phyloP scores from a whole-genome alignment of 768 basidiomycete genomes.

The Leccinum obscurum region DNA sequence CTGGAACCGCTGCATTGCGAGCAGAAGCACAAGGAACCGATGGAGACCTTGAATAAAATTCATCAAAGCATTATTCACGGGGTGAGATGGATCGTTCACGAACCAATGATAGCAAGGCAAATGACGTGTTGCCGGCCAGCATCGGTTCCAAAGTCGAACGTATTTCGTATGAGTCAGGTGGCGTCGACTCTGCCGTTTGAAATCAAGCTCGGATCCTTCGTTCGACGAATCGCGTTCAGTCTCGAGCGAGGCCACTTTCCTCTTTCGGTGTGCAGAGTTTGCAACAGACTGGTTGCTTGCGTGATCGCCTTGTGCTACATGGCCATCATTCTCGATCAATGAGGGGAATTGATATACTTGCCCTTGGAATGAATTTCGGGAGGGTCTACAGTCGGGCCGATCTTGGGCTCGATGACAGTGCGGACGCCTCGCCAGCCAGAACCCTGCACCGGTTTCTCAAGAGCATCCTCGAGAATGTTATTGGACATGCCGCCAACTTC shows the following conservation, averaged over 20 bases:
- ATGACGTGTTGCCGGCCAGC: constrained; percentile 5
- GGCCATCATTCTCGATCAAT: neutral
- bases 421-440: neutral
- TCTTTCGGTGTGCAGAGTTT: neutral
- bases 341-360: too few species aligned
- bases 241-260: neutral
- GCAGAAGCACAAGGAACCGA: neutral
- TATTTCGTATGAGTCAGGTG: neutral
- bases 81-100: neutral
- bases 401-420: constrained; percentile 2
- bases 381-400: too few species aligned
- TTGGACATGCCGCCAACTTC: neutral
- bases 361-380: too few species aligned
- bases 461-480: too few species aligned
- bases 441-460: too few species aligned
- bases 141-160: neutral
- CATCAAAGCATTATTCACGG: neutral
- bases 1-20: constrained; percentile 12
- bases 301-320: neutral
- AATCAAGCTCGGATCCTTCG: too few species aligned
- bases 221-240: neutral
- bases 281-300: neutral
- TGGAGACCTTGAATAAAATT: neutral
- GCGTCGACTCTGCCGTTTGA: neutral
- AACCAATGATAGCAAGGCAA: neutral